Evolutionary conservation across 768 basidiomycete species (phyloP), one percentile per base, ranked within the genome.

Genomic region (Lentinula sp.): DNA sequence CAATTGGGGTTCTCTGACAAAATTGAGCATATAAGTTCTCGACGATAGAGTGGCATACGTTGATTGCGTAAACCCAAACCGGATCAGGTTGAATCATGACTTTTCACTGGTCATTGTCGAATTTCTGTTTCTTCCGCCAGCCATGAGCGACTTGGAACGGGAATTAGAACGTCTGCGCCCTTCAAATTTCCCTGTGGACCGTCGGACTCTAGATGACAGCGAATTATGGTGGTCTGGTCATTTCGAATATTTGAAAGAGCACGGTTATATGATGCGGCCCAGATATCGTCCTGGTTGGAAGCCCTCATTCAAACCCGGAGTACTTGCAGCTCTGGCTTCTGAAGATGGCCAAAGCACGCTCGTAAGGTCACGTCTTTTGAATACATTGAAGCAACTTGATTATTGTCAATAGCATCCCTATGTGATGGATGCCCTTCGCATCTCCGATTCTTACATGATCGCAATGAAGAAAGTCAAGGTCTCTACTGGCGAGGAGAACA

Each of bases 271-370:
- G 18, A 49, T 67, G 39, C 37, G 68, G 36, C 53, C 43, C 16
- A 32, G 68, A 33, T 67, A 66, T 51, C 23, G 41, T 32, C 64
- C 68, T 8, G 67, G 56, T 12, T 69, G 67, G 67, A 33, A 50
- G 50, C 60, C 69, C 1, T 63, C 67, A 7, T 70, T 65, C 66
- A 36, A 20, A 43, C 39, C 36, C 1, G 23, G 23, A 35, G 6
- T 28, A 12, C 13, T 43, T 5, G n/a, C 9, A 9, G 18, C 20
- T 4, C 4, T 18, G 10, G 20, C 1, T 10, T 57, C 8, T 6
- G 56, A 57, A 23, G 56, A 57, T n/a, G 56, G 56, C 28, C 56
- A 45, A 6, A 5, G 1, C 1, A 8, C 6, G 8, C 5, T 2
- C 6, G 56, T 57, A 45, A 45, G 2, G 12, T 10, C 4, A 3